phyloP scores from a whole-genome alignment of 768 basidiomycete species.

The Fomitopsis pulvina region DNA sequence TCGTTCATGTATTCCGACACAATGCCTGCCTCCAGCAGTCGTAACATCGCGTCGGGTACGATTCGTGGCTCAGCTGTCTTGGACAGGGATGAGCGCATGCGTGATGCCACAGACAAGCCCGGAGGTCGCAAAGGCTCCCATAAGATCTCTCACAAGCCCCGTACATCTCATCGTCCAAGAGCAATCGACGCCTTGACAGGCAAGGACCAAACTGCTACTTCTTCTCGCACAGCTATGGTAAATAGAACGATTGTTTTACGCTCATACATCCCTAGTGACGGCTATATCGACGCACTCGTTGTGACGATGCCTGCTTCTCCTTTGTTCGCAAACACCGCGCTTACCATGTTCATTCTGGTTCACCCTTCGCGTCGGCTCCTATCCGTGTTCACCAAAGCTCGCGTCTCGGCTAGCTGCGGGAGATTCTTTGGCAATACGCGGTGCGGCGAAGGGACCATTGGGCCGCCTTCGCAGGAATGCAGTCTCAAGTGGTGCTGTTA shows the following conservation, averaged over 20 bases:
- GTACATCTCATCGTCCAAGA: constrained; percentile 55
- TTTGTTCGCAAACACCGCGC: constrained; percentile 29
- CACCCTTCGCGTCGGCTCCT: constrained; percentile 26
- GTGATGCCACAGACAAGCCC: constrained; percentile 60
- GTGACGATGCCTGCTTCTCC: constrained; percentile 14
- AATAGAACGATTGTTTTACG: constrained; percentile 42
- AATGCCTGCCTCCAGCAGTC: constrained; percentile 50
- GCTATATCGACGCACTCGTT: constrained; percentile 14
- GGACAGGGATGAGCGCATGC: constrained; percentile 71
- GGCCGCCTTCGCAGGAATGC: constrained; percentile 59
- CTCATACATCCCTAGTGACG: constrained; percentile 16
- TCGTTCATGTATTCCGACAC: constrained; percentile 41
- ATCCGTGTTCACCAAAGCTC: constrained; percentile 29
- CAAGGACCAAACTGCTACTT: constrained; percentile 39
- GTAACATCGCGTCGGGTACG: constrained; percentile 52
- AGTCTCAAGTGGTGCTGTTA: constrained; percentile 24
- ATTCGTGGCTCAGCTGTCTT: constrained; percentile 70
- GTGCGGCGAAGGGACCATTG: constrained; percentile 46
- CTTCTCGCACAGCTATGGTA: constrained; percentile 52
- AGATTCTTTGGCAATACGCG: constrained; percentile 58
- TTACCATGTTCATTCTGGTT: constrained; percentile 35
- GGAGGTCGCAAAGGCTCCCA: constrained; percentile 70
- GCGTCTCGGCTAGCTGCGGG: constrained; percentile 35
- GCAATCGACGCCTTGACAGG: constrained; percentile 46
- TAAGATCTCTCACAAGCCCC: constrained; percentile 50